Base-by-base conservation (phyloP, 1,139 yeast species). In the Yamadazyma blattariae region DNA sequence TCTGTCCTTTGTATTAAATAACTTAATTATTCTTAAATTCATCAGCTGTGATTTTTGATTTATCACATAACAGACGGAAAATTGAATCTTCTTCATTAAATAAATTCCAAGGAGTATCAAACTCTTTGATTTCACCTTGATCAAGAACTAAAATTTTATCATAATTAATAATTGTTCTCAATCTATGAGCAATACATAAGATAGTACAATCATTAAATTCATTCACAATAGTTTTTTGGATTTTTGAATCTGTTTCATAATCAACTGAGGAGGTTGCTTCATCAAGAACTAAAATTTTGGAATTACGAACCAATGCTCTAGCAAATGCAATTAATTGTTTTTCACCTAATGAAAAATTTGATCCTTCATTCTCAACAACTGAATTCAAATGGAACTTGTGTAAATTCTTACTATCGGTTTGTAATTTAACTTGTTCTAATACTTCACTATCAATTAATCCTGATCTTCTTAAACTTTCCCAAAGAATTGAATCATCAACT, bases 151-250 rank as follows among this genome's bases (percentile, higher is more conserved):
- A 52, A 32, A 83, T 76, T 37, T 74, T 64, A 55, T 83, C 89
- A 53, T 82, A 83, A 41, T 70, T 65, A 44, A 81, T 52, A 47
- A 83, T 82, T 0, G 90, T 82, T 49, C 77, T 77, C 55, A 83
- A 61, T 51, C 92, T 74, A 53, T 85, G 95, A 5, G 95, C 94
- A 59, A 85, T 82, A 52, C 90, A 82, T 49, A 85, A 61, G 35
- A 83, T 79, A 0, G 94, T 84, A 55, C 90, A 80, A 32, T 75
- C 58, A 8, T 62, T 52, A 51, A 85, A 84, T 52, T 82, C 89
- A 11, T 59, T 61, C 8, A 68, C 64, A 42, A 84, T 82, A 19
- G 87, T 79, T 6, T 61, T 49, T 57, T 85, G 94, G 47, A 85
- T 82, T 52, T 73, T 74, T 13, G 67, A 52, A 48, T 74, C 80